A percentile compares a stretch with the other conserved stretches of the same genome.
phyloP scores from a whole-genome alignment of 208 protist species.

The Wallacemonas sp. region DNA sequence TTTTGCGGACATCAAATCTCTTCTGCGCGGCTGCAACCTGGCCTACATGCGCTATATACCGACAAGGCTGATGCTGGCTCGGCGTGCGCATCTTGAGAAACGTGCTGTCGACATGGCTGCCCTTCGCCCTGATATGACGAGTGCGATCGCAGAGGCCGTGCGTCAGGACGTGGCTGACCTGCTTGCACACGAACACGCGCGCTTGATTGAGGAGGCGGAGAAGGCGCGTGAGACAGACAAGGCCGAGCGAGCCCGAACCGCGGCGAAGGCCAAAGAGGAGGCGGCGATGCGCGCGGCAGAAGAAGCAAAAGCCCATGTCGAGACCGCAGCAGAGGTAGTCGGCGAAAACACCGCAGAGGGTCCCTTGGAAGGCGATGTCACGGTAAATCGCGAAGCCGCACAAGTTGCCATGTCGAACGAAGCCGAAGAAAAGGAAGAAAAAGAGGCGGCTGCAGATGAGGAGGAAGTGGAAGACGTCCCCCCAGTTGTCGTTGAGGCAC shows the following conservation, averaged over 20 bases:
- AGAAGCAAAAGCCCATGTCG: not conserved
- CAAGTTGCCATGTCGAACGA: not conserved
- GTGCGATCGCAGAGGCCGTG: slow-evolving; percentile 25
- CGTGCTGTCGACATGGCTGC: slow-evolving; percentile 21
- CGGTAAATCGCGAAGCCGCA: not conserved
- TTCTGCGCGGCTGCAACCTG: slow-evolving; percentile 34
- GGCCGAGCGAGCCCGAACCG: not conserved
- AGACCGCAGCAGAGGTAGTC: not conserved
- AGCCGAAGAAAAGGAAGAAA: not conserved
- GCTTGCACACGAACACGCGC: not conserved
- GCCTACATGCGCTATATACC: slow-evolving; percentile 35
- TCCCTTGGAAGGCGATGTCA: not conserved
- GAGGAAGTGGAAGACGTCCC: not conserved
- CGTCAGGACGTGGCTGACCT: slow-evolving; percentile 23
- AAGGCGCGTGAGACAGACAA: not conserved
- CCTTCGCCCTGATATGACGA: not conserved
- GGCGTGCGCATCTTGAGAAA: slow-evolving; percentile 27
- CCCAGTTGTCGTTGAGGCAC: not conserved
- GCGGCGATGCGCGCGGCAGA: not conserved
- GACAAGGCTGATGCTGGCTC: slow-evolving; percentile 26
- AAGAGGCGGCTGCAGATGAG: slow-evolving; percentile 4
- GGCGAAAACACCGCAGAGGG: not conserved
- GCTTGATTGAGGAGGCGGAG: slow-evolving; percentile 2
- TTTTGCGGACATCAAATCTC: slow-evolving; percentile 19
- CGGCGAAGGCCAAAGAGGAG: not conserved